Percentiles rank a stretch among this genome's conserved stretches.
phyloP scores from a whole-genome alignment of 129 eudicot genomes.

The Tanacetum coccineum region DNA sequence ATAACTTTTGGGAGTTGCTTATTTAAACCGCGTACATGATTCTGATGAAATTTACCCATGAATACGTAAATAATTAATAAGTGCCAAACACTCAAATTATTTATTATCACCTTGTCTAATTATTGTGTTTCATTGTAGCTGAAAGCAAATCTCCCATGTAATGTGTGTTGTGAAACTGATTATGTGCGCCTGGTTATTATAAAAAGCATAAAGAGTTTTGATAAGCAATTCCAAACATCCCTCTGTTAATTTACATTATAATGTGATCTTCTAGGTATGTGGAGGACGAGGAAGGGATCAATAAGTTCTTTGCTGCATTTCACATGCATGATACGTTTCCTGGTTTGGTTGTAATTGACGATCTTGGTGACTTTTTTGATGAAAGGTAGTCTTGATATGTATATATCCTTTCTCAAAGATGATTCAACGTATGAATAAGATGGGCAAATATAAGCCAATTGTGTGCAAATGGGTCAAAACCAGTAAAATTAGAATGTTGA shows the following conservation, averaged over 20 bases:
- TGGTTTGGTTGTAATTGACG: constrained; percentile 56
- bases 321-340: constrained; percentile 62
- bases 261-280: constrained; percentile 53
- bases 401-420: background rate
- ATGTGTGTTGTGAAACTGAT: too few species aligned
- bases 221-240: too few species aligned
- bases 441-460: background rate
- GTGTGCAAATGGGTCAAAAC: background rate
- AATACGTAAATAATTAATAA: too few species aligned
- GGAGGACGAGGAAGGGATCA: constrained; percentile 74
- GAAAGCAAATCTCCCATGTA: too few species aligned
- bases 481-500: background rate
- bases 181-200: too few species aligned
- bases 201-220: too few species aligned
- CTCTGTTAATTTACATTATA: background rate
- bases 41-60: too few species aligned
- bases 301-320: constrained; percentile 81
- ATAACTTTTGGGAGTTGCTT: too few species aligned
- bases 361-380: constrained; percentile 65
- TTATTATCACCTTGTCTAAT: too few species aligned
- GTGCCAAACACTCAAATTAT: too few species aligned
- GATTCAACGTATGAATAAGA: background rate
- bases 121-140: too few species aligned
- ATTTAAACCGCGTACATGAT: too few species aligned
- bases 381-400: constrained; percentile 39